Conservation (phyloP, 1,284 basidiomycete species). For the Meripilus lineatus region DNA sequence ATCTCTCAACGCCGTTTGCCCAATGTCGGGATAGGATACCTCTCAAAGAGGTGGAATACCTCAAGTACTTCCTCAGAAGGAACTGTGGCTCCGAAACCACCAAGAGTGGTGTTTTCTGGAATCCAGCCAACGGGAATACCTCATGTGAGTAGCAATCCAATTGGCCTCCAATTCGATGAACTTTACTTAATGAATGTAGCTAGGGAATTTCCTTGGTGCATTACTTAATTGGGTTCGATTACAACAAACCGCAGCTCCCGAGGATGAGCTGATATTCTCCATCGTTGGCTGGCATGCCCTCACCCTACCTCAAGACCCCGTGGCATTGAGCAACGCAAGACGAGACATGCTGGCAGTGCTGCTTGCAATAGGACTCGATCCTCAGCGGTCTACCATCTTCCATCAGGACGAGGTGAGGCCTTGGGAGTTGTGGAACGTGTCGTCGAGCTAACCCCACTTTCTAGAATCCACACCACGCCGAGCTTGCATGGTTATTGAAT, state of each 20-base stretch:
- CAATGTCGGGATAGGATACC: too few relatives aligned
- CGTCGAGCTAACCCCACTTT: conserved; percentile 3
- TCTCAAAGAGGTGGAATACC: too few relatives aligned
- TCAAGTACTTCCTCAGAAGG: too few relatives aligned
- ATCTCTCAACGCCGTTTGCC: too few relatives aligned
- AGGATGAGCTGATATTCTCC: conserved; percentile 75
- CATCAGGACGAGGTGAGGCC: conserved; percentile 81
- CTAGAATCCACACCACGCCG: conserved; percentile 80
- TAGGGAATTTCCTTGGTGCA: conserved; percentile 93
- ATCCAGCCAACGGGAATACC: conserved; percentile 85
- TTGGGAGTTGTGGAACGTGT: background rate
- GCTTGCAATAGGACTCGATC: conserved; percentile 84
- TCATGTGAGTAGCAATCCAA: conserved; percentile 58
- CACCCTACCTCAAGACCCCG: conserved; percentile 84
- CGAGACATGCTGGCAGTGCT: conserved; percentile 81
- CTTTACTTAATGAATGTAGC: conserved; percentile 37
- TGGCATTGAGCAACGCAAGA: conserved; percentile 54
- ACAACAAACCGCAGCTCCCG: conserved; percentile 52
- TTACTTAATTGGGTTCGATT: conserved; percentile 85
- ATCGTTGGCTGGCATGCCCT: conserved; percentile 92
- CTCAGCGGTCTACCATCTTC: conserved; percentile 73
- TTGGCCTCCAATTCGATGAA: background rate
- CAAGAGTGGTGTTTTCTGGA: conserved; percentile 66
- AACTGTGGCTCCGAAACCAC: too few relatives aligned
- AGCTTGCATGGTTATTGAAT: conserved; percentile 89